Evolutionary conservation across 345 rosid species (phyloP).

Genomic region (Excoecaria agallocha): DNA sequence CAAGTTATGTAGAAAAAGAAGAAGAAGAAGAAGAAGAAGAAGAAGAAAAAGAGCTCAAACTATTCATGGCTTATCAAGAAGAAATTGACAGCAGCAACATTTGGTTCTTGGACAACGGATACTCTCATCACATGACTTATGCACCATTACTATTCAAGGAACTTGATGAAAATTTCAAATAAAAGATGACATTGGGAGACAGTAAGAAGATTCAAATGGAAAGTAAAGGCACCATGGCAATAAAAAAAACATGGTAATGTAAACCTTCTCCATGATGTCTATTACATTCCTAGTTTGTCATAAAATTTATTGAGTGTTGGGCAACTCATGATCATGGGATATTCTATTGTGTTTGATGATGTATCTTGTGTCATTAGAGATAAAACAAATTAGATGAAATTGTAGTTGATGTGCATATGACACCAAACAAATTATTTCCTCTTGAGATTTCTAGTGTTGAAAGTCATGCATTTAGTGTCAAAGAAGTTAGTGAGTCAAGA

Average conservation of each 20-base stretch:
- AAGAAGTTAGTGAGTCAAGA: background rate
- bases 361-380: background rate
- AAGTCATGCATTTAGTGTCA: background rate
- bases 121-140: conserved; percentile 7
- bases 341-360: conserved; percentile 1
- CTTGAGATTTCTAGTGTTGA: conserved; percentile 4
- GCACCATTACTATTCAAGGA: background rate
- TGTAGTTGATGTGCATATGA: background rate
- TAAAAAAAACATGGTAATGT: background rate
- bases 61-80: background rate
- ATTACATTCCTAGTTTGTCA: background rate
- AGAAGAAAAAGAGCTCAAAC: background rate
- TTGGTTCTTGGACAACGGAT: background rate
- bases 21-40: too few relatives aligned
- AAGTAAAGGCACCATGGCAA: background rate
- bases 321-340: background rate
- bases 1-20: background rate
- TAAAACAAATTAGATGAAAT: background rate
- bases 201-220: background rate
- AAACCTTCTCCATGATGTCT: background rate
- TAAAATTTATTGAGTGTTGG: background rate
- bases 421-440: conserved; percentile 9
- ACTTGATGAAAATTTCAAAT: background rate
- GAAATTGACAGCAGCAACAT: background rate
- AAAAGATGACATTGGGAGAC: conserved; percentile 6